These are phyloP conservation scores for Xanthoconium separans DNA, from an alignment of 1,284 basidiomycete genomes.

Conservation along the genomic window DNA sequence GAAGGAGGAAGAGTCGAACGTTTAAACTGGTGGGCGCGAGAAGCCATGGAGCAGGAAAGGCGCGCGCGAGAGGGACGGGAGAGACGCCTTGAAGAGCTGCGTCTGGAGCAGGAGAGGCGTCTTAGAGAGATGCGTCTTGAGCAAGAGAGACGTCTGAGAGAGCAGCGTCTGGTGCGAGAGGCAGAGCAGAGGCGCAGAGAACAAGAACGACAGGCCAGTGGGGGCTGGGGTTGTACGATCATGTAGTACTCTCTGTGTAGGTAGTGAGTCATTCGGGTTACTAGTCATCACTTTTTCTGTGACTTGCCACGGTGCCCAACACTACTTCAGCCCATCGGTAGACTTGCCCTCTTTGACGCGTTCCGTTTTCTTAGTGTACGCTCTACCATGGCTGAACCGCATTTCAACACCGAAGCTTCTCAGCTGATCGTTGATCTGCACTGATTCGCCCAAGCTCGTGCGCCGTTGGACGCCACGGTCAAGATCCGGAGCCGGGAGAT, in stretches of 20 bases:
- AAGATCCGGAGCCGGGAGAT: no score
- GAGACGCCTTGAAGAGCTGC: neutral
- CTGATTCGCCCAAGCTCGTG: neutral
- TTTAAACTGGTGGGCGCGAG: neutral
- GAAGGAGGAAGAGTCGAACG: neutral
- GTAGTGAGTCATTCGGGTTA: no score
- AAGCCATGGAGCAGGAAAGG: neutral
- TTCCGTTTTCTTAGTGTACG: no score
- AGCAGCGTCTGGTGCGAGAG: conserved; percentile 4
- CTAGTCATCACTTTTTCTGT: no score
- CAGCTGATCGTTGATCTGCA: conserved; percentile 55
- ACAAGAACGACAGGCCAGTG: neutral
- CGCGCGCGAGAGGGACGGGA: conserved; percentile 10
- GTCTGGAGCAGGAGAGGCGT: conserved; percentile 9
- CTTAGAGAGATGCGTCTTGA: neutral
- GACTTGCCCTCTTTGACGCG: no score
- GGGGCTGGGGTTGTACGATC: conserved; percentile 20
- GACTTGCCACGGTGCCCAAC: no score
- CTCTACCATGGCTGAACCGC: no score
- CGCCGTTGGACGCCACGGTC: no score
- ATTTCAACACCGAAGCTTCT: conserved; percentile 41
- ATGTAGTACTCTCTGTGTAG: no score
- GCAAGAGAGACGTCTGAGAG: conserved; percentile 1
- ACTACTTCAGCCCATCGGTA: no score
- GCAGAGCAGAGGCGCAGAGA: conserved; percentile 10